Base-by-base conservation (phyloP, 106 monocot genomes). In the Ottelia alismoides region DNA sequence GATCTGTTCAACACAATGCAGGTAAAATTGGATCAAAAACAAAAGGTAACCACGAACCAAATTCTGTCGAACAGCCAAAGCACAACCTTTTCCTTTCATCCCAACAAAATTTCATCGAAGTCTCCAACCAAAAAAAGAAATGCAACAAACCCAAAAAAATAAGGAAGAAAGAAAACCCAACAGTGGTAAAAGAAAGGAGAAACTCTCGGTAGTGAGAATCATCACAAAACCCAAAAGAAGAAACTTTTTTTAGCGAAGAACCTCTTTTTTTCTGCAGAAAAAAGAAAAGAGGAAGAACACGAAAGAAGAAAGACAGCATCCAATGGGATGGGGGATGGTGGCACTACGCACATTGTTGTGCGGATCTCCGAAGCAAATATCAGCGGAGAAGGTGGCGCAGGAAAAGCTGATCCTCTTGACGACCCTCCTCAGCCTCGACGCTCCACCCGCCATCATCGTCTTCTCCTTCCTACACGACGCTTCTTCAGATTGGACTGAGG, bases 371-470 rank as follows among this genome's bases (percentile, higher is more conserved):
- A 66, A 26, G 46, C 22, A 28, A 31, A 51, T 25, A 45, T 66
- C 29, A 25, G 21, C 30, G 70, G 66, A 65, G 67, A 76, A 78
- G 65, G 62, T 77, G 54, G 70, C 70, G 67, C 87, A 93, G 3
- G 66, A 65, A 20, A 86, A 57, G 20, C 74, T 31, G 48, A 93
- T 65, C 50, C 56, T 70, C 63, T 68, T 77, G 2, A 66, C 59
- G 3, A 66, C 64, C 54, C 58, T 59, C 65, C 69, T 80, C 69
- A 83, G 69, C 43, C 53, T 71, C 29, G 74, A 74, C 26, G 53
- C 65, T 6, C 75, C 65, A 27, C 72, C 60, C 11, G 71, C 77
- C 80, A 80, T 77, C 51, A 14, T 27, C 9, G 2, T 24, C 3
- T 17, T n/a, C n/a, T n/a, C n/a, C 6, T 3, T 31, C 35, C 26